Evolutionary conservation across 2,329 filamentous ascomycete species (phyloP).

Genomic region (Phialophora tarda): DNA sequence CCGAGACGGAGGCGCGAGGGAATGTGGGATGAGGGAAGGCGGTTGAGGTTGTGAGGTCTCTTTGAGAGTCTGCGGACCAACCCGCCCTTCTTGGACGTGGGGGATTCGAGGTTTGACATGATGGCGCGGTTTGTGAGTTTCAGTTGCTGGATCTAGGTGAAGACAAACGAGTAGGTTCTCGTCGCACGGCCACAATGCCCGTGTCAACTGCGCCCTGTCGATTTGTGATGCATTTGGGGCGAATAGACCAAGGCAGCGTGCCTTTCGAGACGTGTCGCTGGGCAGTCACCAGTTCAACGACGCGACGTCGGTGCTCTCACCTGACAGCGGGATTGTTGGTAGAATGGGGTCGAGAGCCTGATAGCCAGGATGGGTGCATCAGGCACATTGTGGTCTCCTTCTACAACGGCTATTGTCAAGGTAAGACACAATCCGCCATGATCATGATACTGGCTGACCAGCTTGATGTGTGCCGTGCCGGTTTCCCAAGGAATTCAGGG

Average conservation of each 20-base stretch:
- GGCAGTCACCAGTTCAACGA: conserved; percentile 28
- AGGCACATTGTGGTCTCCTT: conserved; percentile 26
- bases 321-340: conserved; percentile 26
- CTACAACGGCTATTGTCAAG: conserved; percentile 7
- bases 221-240: conserved; percentile 24
- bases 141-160: conserved; percentile 11
- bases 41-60: conserved; percentile 50
- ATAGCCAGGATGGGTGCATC: conserved; percentile 19
- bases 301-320: conserved; percentile 21
- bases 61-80: conserved; percentile 50
- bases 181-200: conserved; percentile 20
- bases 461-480: conserved; percentile 9
- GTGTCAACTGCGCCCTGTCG: conserved; percentile 10
- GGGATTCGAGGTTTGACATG: conserved; percentile 31
- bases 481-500: conserved; percentile 2
- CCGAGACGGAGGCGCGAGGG: conserved; percentile 64
- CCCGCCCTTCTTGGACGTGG: conserved; percentile 43
- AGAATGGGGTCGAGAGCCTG: conserved; percentile 18
- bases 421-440: not conserved
- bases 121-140: conserved; percentile 10
- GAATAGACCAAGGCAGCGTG: conserved; percentile 12
- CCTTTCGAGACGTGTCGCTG: conserved; percentile 8
- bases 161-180: conserved; percentile 8
- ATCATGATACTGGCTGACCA: conserved; percentile 6
- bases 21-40: conserved; percentile 57